These are phyloP conservation scores for Tympanopsis confertula DNA, from an alignment of 2,329 filamentous ascomycete genomes.

Conservation along the genomic window DNA sequence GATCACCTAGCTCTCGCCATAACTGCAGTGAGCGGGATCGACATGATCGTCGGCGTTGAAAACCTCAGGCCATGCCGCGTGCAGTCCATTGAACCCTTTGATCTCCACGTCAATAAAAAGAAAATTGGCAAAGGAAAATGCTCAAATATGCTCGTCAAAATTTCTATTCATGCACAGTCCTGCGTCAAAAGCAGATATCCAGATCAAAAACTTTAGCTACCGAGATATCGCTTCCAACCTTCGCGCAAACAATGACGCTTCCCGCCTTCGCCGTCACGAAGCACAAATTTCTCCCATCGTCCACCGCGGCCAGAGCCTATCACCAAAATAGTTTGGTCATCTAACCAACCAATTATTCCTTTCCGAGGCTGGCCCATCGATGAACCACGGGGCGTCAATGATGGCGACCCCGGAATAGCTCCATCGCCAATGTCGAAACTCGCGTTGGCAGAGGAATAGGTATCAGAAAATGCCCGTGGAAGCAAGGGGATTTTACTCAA, in stretches of 20 bases:
- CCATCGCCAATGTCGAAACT: constrained; percentile 80
- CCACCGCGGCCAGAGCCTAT: constrained; percentile 71
- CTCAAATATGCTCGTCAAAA: too few relatives aligned
- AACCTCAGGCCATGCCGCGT: too few relatives aligned
- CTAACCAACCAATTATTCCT: constrained; percentile 75
- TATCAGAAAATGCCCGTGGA: constrained; percentile 77
- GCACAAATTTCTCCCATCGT: constrained; percentile 76
- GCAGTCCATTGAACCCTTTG: too few relatives aligned
- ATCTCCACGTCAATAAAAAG: too few relatives aligned
- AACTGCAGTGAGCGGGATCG: background rate
- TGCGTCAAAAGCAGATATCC: too few relatives aligned
- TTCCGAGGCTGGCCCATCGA: constrained; percentile 54
- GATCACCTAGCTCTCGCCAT: background rate
- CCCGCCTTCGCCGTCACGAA: constrained; percentile 59
- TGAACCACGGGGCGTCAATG: constrained; percentile 31
- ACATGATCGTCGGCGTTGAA: constrained; percentile 1
- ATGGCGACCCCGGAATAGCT: constrained; percentile 30
- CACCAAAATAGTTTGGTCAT: constrained; percentile 63
- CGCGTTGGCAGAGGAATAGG: constrained; percentile 72
- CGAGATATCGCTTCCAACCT: constrained; percentile 72
- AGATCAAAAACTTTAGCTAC: too few relatives aligned
- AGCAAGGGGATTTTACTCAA: constrained; percentile 74
- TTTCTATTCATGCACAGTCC: too few relatives aligned
- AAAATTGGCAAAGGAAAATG: too few relatives aligned
- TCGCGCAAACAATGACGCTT: constrained; percentile 56